Conservation (phyloP, 2,329 filamentous ascomycete species). For the Chaetomiaceae sp. region DNA sequence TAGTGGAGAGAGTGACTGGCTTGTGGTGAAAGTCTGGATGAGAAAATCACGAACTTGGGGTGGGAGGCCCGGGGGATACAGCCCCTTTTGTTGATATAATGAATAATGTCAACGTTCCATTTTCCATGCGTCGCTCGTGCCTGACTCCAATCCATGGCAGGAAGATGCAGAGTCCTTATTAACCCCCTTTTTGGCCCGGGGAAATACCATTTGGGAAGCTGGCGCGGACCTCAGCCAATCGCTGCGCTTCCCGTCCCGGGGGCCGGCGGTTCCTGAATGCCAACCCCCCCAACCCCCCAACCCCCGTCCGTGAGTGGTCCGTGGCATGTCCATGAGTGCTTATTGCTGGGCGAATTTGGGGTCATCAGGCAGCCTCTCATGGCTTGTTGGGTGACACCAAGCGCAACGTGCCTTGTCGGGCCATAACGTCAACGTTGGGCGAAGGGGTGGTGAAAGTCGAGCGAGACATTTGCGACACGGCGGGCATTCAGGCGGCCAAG, state of each 20-base stretch:
- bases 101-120: neutral
- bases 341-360: neutral
- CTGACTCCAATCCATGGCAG: conserved; percentile 2
- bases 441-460: too few species aligned
- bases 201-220: conserved; percentile 11
- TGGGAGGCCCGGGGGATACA: neutral
- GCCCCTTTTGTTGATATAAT: conserved; percentile 6
- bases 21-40: neutral
- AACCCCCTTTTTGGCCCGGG: neutral
- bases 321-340: neutral
- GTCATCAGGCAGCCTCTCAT: conserved; percentile 1
- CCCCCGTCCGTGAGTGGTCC: neutral
- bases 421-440: neutral
- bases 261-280: neutral
- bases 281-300: neutral
- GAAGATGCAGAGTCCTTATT: neutral
- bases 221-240: conserved; percentile 1
- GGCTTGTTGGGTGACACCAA: neutral
- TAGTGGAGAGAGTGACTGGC: too few species aligned
- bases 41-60: neutral
- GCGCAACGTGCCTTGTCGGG: neutral
- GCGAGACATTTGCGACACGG: neutral
- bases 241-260: neutral
- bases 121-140: neutral
- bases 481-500: neutral